These are phyloP conservation scores for Arthrobotrys sinensis DNA, from an alignment of 2,329 filamentous ascomycete species.

Conservation along the genomic window DNA sequence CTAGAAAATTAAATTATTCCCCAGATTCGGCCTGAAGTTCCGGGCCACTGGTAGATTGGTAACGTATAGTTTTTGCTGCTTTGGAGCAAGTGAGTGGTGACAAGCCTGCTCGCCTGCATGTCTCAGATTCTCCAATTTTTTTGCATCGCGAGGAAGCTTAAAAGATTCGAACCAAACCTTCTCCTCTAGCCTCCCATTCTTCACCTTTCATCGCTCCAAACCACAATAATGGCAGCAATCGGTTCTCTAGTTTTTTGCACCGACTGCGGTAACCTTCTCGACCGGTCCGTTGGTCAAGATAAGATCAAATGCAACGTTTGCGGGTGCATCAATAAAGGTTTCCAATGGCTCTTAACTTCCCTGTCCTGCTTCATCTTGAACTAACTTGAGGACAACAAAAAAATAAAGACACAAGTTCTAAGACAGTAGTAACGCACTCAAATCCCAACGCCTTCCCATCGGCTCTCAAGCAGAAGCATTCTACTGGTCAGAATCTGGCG, in stretches of 20 bases:
- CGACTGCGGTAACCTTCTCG: conserved; percentile 91
- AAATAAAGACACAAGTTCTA: conserved; percentile 78
- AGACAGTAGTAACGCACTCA: conserved; percentile 84
- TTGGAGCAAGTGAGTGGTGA: neutral
- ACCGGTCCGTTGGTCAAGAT: conserved; percentile 81
- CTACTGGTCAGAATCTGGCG: conserved; percentile 86
- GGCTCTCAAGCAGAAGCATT: conserved; percentile 84
- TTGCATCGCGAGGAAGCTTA: conserved; percentile 11
- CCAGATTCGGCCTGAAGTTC: no score
- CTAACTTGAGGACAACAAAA: neutral
- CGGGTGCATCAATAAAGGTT: conserved; percentile 83
- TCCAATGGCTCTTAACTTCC: conserved; percentile 39
- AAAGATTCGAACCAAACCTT: conserved; percentile 4
- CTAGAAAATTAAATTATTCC: no score
- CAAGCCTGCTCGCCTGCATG: conserved; percentile 8
- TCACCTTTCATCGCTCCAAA: neutral
- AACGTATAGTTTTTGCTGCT: neutral
- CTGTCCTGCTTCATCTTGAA: neutral
- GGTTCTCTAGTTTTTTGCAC: conserved; percentile 93
- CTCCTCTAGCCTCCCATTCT: neutral
- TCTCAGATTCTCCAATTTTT: conserved; percentile 58
- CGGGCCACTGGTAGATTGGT: no score
- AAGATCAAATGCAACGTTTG: conserved; percentile 89
- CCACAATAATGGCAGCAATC: conserved; percentile 81
- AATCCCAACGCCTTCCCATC: conserved; percentile 93